phyloP scores from a whole-genome alignment of 768 basidiomycete species.

The Lactarius evosmus region DNA sequence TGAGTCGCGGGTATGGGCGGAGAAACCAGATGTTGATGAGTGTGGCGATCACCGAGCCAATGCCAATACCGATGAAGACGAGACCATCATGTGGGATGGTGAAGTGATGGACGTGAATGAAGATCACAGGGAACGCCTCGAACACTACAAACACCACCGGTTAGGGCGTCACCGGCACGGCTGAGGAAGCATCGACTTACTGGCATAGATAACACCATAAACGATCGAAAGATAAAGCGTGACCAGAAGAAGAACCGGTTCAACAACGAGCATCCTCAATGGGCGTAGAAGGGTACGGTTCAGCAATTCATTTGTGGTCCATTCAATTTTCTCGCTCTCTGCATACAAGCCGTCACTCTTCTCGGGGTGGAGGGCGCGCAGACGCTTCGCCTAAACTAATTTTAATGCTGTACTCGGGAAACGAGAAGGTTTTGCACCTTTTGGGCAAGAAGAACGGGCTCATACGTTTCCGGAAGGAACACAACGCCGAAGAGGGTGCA shows the following conservation, averaged over 20 bases:
- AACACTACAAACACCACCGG: not conserved
- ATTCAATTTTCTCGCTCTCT: constrained; percentile 1
- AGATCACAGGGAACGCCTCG: constrained; percentile 19
- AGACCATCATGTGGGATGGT: constrained; percentile 6
- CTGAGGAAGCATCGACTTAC: constrained; percentile 4
- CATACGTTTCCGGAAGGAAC: constrained; percentile 30
- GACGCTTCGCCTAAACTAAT: constrained; percentile 3
- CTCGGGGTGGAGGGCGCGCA: constrained; percentile 5
- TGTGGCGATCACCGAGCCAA: constrained; percentile 1
- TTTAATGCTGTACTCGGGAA: not conserved
- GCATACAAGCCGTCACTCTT: constrained; percentile 1
- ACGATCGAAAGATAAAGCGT: constrained; percentile 24
- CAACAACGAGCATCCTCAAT: constrained; percentile 35
- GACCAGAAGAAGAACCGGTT: constrained; percentile 28
- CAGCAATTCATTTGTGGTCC: constrained; percentile 24
- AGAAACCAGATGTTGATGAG: not conserved
- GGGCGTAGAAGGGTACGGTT: constrained; percentile 34
- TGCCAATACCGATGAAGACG: constrained; percentile 15
- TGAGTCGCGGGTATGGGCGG: not conserved
- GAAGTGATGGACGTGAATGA: constrained; percentile 1
- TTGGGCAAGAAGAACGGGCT: constrained; percentile 17
- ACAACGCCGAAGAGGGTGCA: constrained; percentile 19
- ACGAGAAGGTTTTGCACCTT: constrained; percentile 11
- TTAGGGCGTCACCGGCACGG: not conserved
- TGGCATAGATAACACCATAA: constrained; percentile 20